Evolutionary conservation across 2,329 filamentous ascomycete species (phyloP).

Genomic region (Hysterium pulicare): DNA sequence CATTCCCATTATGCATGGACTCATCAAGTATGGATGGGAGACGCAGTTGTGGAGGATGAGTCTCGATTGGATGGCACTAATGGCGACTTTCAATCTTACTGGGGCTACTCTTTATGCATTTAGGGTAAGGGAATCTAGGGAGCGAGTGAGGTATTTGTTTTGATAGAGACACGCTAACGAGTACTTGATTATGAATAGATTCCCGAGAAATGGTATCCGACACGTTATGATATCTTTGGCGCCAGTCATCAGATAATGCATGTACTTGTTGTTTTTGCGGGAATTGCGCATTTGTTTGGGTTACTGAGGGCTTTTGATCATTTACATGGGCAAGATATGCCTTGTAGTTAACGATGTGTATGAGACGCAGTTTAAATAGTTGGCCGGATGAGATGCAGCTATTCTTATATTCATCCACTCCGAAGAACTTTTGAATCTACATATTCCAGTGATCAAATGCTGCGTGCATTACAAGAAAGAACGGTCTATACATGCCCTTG

Average conservation of each 20-base stretch:
- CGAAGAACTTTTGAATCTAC: too few species aligned
- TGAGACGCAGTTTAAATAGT: too few species aligned
- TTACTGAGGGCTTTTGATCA: conserved; percentile 8
- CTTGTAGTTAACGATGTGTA: too few species aligned
- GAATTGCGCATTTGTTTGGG: conserved; percentile 5
- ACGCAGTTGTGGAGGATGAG: conserved; percentile 16
- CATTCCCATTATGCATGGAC: conserved; percentile 12
- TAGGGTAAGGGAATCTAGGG: too few species aligned
- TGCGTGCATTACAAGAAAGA: too few species aligned
- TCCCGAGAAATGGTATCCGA: conserved; percentile 43
- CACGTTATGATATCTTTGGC: conserved; percentile 45
- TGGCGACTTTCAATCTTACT: conserved; percentile 11
- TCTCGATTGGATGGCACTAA: conserved; percentile 17
- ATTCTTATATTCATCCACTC: too few species aligned
- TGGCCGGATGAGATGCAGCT: too few species aligned
- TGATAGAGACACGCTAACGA: too few species aligned
- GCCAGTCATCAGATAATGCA: conserved; percentile 51
- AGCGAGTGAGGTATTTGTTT: too few species aligned
- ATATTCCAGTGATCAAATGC: too few species aligned
- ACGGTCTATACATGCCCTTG: too few species aligned
- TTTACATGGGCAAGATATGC: conserved; percentile 2
- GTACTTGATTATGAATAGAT: too few species aligned
- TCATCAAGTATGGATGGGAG: conserved; percentile 11
- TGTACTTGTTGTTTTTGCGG: conserved; percentile 41
- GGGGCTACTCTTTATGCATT: conserved; percentile 11